A percentile compares a stretch with the other conserved stretches of the same genome.
These are phyloP conservation scores for Phaeosphaeria sp. DNA, from an alignment of 2,329 filamentous ascomycete species.

Conservation along the genomic window DNA sequence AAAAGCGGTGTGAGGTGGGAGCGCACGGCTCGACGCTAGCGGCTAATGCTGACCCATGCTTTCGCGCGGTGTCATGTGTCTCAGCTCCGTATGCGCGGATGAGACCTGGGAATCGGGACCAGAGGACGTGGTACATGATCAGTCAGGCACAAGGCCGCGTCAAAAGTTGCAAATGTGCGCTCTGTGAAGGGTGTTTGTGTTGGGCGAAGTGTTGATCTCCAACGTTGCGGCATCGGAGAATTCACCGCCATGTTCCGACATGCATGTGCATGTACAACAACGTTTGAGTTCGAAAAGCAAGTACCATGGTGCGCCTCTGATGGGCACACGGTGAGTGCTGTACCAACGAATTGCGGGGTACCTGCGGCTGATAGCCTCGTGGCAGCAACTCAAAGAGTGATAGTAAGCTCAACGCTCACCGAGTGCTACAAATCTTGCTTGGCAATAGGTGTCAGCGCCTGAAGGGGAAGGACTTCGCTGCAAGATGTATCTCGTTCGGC, in stretches of 20 bases:
- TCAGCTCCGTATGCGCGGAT: conserved; percentile 16
- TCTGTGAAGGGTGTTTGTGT: neutral
- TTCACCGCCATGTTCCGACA: conserved; percentile 7
- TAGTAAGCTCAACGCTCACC: conserved; percentile 16
- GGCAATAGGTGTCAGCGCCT: neutral
- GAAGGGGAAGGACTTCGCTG: conserved; percentile 5
- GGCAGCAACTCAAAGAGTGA: conserved; percentile 11
- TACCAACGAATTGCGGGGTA: conserved; percentile 21
- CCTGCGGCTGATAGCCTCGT: conserved; percentile 22
- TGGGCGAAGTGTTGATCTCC: neutral
- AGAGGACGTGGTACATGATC: neutral
- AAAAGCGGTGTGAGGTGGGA: conserved; percentile 49
- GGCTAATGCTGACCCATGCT: conserved; percentile 43
- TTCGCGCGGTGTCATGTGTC: conserved; percentile 42
- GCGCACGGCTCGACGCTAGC: conserved; percentile 43
- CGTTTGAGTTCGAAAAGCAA: conserved; percentile 14
- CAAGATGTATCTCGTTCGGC: neutral
- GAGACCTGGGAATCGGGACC: conserved; percentile 7
- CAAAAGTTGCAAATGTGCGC: neutral
- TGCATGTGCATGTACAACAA: conserved; percentile 6
- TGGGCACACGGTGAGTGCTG: conserved; percentile 22
- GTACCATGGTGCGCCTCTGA: conserved; percentile 12
- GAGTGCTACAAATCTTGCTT: neutral
- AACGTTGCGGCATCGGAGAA: conserved; percentile 2
- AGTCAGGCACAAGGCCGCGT: neutral